Conservation (phyloP, 2,329 filamentous ascomycete genomes). For the Graphiopsis chlorocephala region DNA sequence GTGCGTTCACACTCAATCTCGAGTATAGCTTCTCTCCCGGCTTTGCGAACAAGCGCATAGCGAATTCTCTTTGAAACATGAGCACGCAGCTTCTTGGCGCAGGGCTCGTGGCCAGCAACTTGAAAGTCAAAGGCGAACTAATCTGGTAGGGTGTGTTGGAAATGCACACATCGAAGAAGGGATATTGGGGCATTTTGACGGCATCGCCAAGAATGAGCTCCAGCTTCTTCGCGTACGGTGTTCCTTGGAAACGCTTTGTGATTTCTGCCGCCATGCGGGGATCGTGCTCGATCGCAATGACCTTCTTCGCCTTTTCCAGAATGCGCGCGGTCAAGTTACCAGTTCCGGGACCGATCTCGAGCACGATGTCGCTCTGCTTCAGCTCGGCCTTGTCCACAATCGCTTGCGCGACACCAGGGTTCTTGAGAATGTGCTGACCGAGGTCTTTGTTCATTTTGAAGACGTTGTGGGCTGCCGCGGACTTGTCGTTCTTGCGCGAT, state of each 20-base stretch:
- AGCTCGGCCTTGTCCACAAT: conserved; percentile 85
- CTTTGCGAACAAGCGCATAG: conserved; percentile 80
- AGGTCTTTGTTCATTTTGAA: conserved; percentile 97
- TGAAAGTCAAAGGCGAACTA: conserved; percentile 86
- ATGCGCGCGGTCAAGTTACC: conserved; percentile 89
- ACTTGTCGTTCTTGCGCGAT: conserved; percentile 40
- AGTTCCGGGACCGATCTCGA: conserved; percentile 89
- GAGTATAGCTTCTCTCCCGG: conserved; percentile 88
- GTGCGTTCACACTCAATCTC: conserved; percentile 85
- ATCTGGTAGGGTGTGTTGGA: conserved; percentile 77
- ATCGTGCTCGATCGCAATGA: conserved; percentile 87
- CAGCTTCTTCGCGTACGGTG: conserved; percentile 75
- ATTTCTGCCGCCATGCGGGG: conserved; percentile 95
- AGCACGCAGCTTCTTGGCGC: conserved; percentile 82
- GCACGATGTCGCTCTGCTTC: conserved; percentile 83
- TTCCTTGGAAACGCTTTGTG: conserved; percentile 89
- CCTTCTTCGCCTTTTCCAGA: conserved; percentile 78
- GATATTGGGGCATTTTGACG: conserved; percentile 76
- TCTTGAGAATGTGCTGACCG: conserved; percentile 90
- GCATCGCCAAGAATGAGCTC: conserved; percentile 90
- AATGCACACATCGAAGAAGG: conserved; percentile 80
- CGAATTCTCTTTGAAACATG: conserved; percentile 97
- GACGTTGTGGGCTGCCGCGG: conserved; percentile 68
- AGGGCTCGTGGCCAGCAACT: conserved; percentile 76
- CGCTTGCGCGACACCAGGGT: conserved; percentile 76